Evolutionary conservation across 805 yeast species (phyloP), one percentile per base, ranked within the genome.

Genomic region (Sugiyamaella boreocaroliniensis): DNA sequence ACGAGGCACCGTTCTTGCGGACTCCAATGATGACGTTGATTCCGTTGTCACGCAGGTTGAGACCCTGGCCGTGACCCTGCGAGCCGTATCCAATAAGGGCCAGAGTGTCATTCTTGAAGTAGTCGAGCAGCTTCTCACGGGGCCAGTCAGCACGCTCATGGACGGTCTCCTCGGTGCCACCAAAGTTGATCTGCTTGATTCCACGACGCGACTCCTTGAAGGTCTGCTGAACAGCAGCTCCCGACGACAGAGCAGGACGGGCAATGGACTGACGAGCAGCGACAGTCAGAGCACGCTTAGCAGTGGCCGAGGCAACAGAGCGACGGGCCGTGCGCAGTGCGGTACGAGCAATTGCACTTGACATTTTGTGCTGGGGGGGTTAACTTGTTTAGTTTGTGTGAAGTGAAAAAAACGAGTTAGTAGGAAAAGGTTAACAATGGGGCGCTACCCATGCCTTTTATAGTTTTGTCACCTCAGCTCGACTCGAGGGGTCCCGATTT

Each of bases 131-230:
- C 80, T 87, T 92, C 78, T 92, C 98, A 74, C 85, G 81, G 76
- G 99, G 99, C 99, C 99, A 93, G 86, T 93, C 99, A 67, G 89
- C 85, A 77, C 99, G 88, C 81, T 93, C 98, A 80, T 93, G 92
- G 64, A 93, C 99, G 64, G 84, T 76, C 81, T 93, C 99, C 68
- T 85, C 88, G 64, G 83, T 81, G 76, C 97, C 97, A 73, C 89
- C 97, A 69, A 93, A 93, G 84, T 89, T 88, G 79, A 93, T 93
- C 77, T 87, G 82, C 82, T 93, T 89, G 70, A 92, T 72, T 77
- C 98, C 98, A 77, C 99, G 88, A 64, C 84, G 83, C 62, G 68
- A 78, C 72, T 69, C 44, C 12, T 12, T 15, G 19, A 47, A 78
- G 69, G 73, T 69, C 63, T 79, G 76, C 64, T 78, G 72, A 56